These are phyloP conservation scores for Trametes sanguinea DNA, from an alignment of 768 basidiomycete species.

Conservation along the genomic window DNA sequence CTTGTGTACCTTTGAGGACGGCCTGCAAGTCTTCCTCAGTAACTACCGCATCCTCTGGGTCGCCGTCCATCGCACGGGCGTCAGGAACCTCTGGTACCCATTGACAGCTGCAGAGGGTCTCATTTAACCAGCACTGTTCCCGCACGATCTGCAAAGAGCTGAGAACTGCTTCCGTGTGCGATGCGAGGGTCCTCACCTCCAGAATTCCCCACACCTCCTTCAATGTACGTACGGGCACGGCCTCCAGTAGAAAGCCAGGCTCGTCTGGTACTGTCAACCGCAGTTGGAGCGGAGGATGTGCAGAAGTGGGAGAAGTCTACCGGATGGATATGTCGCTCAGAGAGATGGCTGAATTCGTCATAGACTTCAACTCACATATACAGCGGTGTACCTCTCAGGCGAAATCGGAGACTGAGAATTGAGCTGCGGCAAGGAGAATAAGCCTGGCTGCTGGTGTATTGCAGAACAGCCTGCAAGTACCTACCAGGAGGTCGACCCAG, in stretches of 20 bases:
- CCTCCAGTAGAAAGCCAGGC: conserved; percentile 72
- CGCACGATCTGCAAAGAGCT: conserved; percentile 56
- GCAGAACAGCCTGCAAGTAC: conserved; percentile 21
- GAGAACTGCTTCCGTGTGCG: neutral
- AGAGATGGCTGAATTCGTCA: neutral
- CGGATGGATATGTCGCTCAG: too few relatives aligned
- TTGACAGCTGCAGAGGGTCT: conserved; percentile 56
- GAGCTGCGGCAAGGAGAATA: conserved; percentile 42
- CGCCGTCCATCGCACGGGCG: conserved; percentile 45
- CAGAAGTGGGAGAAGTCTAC: conserved; percentile 64
- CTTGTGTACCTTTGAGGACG: conserved; percentile 56
- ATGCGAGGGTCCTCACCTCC: conserved; percentile 48
- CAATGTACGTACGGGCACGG: conserved; percentile 69
- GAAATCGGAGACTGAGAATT: conserved; percentile 49
- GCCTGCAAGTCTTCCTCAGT: conserved; percentile 60
- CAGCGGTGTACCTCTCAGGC: conserved; percentile 65
- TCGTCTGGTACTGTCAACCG: conserved; percentile 71
- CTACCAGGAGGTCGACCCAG: conserved; percentile 68
- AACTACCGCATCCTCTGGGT: conserved; percentile 55
- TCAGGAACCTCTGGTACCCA: conserved; percentile 60
- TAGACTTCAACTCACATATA: conserved; percentile 54
- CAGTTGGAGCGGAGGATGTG: conserved; percentile 70
- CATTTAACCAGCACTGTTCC: conserved; percentile 86
- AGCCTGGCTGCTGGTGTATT: neutral
- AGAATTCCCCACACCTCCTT: conserved; percentile 76